Conservation (phyloP, 2,329 filamentous ascomycete genomes). For the Tolypocladium endophyticum region DNA sequence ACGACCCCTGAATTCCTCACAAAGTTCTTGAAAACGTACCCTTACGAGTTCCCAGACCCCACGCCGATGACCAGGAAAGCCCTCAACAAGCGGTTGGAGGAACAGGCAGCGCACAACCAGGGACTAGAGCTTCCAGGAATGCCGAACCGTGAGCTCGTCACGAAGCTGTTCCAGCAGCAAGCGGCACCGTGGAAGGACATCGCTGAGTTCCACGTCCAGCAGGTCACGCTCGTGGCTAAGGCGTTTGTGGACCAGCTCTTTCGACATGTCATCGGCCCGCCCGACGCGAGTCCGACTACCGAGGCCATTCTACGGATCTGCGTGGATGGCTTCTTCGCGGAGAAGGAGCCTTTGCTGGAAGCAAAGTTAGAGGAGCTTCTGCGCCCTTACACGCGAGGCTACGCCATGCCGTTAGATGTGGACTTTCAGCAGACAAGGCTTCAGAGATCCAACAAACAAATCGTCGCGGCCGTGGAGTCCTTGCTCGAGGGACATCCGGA, state of each 20-base stretch:
- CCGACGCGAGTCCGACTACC: not conserved
- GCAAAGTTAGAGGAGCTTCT: constrained; percentile 31
- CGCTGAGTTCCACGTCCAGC: constrained; percentile 21
- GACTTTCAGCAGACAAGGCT: constrained; percentile 15
- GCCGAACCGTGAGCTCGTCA: constrained; percentile 22
- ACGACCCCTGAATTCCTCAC: constrained; percentile 16
- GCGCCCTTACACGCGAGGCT: not conserved
- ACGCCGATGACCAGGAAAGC: constrained; percentile 4
- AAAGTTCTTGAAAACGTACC: constrained; percentile 10
- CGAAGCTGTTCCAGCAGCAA: constrained; percentile 28
- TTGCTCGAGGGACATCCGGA: not conserved
- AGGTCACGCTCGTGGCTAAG: constrained; percentile 17
- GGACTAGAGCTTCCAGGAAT: constrained; percentile 29
- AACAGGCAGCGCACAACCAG: constrained; percentile 23
- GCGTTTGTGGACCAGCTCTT: constrained; percentile 27
- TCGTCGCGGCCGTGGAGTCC: not conserved
- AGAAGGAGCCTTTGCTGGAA: constrained; percentile 18
- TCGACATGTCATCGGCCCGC: constrained; percentile 16
- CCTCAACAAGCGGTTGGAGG: constrained; percentile 17
- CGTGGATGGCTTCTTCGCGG: constrained; percentile 18
- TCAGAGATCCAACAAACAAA: not conserved
- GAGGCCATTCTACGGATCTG: constrained; percentile 12
- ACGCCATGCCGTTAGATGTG: constrained; percentile 13
- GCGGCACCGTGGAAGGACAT: constrained; percentile 27
- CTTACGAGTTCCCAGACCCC: constrained; percentile 14